Evolutionary conservation across 2,329 filamentous ascomycete genomes (phyloP).

Genomic region (Lasiodiplodia hormozganensis): DNA sequence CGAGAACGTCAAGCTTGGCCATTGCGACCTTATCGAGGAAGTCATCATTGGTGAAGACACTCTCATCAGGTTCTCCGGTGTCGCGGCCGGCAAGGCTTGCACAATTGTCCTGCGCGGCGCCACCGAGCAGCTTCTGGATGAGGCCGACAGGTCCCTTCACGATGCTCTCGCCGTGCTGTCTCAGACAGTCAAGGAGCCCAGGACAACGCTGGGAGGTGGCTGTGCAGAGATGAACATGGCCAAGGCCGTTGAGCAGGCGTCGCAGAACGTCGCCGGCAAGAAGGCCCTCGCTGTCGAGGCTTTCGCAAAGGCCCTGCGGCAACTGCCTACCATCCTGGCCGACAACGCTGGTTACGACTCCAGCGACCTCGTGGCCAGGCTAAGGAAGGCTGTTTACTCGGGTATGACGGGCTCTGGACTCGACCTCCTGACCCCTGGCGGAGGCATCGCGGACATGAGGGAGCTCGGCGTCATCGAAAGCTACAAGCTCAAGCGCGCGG

Average conservation of each 20-base stretch:
- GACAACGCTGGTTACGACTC: slow-evolving; percentile 98
- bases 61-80: slow-evolving; percentile 95
- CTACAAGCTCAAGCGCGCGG: slow-evolving; percentile 98
- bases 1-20: slow-evolving; percentile 93
- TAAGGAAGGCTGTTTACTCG: slow-evolving; percentile 93
- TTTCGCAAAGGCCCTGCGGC: slow-evolving; percentile 87
- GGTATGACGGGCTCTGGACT: slow-evolving; percentile 91
- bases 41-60: slow-evolving; percentile 98
- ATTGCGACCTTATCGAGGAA: slow-evolving; percentile 95
- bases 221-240: slow-evolving; percentile 99
- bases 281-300: slow-evolving; percentile 91
- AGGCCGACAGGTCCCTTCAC: slow-evolving; percentile 94
- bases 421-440: slow-evolving; percentile 86
- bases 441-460: slow-evolving; percentile 93
- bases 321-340: slow-evolving; percentile 93
- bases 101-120: slow-evolving; percentile 96
- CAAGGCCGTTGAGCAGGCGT: slow-evolving; percentile 92
- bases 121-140: slow-evolving; percentile 94
- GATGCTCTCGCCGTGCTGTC: slow-evolving; percentile 95
- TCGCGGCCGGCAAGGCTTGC: slow-evolving; percentile 91
- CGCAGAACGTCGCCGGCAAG: slow-evolving; percentile 95
- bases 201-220: slow-evolving; percentile 91
- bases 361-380: slow-evolving; percentile 87
- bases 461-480: slow-evolving; percentile 95
- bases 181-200: slow-evolving; percentile 93